These are phyloP conservation scores for Physcomitrium patens DNA, from an alignment of 225 moss, liverwort and hornwort species.

Conservation along the genomic window DNA sequence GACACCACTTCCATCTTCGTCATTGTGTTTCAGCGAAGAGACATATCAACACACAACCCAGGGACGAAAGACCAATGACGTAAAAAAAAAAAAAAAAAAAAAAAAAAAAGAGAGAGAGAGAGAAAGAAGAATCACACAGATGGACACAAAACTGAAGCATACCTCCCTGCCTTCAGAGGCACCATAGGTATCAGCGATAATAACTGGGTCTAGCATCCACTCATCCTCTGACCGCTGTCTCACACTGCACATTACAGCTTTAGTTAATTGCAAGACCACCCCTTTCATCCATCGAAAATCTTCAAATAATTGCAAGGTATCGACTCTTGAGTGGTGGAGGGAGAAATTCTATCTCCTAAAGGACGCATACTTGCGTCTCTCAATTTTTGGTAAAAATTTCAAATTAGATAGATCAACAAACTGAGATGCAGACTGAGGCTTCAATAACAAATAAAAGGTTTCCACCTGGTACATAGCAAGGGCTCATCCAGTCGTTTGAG, in stretches of 20 bases:
- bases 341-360: too few relatives aligned
- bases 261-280: background rate
- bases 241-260: slow-evolving; percentile 43
- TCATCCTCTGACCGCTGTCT: slow-evolving; percentile 60
- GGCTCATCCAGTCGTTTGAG: slow-evolving; percentile 55
- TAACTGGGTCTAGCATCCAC: slow-evolving; percentile 74
- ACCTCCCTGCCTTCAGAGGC: slow-evolving; percentile 60
- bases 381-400: too few relatives aligned
- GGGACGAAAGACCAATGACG: background rate
- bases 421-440: slow-evolving; percentile 1
- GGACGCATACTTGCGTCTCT: too few relatives aligned
- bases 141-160: slow-evolving; percentile 4
- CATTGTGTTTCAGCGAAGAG: background rate
- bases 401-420: background rate
- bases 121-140: background rate
- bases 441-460: background rate
- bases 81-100: too few relatives aligned
- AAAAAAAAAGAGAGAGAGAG: too few relatives aligned
- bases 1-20: background rate
- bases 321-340: too few relatives aligned
- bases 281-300: background rate
- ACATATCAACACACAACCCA: background rate
- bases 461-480: slow-evolving; percentile 64
- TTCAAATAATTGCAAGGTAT: too few relatives aligned
- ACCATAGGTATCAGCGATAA: slow-evolving; percentile 62